Conservation (phyloP, 2,329 filamentous ascomycete species). For the Xylariomycetidae sp. region DNA sequence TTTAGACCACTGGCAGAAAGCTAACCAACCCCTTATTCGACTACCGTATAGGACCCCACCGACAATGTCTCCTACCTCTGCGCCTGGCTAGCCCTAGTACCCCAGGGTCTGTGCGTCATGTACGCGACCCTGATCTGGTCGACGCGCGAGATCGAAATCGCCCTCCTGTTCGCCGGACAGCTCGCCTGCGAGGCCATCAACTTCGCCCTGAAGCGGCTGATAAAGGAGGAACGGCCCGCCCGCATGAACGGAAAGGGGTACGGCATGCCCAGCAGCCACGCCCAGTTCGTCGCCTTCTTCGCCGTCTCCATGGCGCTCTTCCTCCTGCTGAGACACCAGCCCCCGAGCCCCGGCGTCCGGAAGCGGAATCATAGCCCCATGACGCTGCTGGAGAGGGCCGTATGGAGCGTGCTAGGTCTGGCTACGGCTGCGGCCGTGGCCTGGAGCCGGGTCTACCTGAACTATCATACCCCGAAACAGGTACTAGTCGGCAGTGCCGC, state of each 20-base stretch:
- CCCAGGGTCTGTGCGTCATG: conserved; percentile 83
- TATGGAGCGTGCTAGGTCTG: conserved; percentile 51
- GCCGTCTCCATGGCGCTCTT: conserved; percentile 80
- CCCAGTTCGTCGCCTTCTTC: conserved; percentile 93
- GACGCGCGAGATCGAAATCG: conserved; percentile 83
- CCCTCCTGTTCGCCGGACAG: conserved; percentile 87
- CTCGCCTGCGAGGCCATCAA: conserved; percentile 89
- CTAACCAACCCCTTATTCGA: conserved; percentile 2
- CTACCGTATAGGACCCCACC: conserved; percentile 64
- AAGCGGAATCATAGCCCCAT: conserved; percentile 48
- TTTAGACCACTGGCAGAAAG: conserved; percentile 1
- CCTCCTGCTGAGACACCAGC: conserved; percentile 73
- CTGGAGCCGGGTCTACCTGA: conserved; percentile 81
- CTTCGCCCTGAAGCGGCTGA: conserved; percentile 80
- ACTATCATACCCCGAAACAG: conserved; percentile 86
- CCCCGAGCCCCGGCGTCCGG: conserved; percentile 35
- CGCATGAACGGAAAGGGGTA: conserved; percentile 90
- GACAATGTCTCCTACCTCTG: conserved; percentile 82
- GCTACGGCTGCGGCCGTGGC: conserved; percentile 65
- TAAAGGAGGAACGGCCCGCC: conserved; percentile 85
- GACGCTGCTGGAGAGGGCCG: conserved; percentile 55
- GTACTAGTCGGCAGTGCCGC: conserved; percentile 75
- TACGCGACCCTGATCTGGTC: conserved; percentile 90
- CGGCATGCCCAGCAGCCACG: conserved; percentile 92
- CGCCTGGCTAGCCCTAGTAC: conserved; percentile 90